Base-by-base conservation (phyloP, 176 grass and related monocot genomes). In the Thinopyrum elongatum region DNA sequence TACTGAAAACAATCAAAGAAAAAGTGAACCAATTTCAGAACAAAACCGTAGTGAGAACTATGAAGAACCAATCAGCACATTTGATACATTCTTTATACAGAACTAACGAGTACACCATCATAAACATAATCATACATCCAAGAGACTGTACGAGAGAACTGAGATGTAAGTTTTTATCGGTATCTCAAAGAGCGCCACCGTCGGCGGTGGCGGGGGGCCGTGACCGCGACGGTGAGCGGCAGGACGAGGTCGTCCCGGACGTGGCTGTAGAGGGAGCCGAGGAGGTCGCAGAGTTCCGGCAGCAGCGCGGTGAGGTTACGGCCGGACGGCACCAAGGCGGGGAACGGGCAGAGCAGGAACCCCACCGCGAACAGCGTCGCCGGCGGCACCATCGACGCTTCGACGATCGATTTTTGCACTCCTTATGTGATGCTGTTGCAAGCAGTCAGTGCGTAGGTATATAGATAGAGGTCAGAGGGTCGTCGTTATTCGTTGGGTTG, bases 291-390 rank as follows among this genome's bases (percentile, higher is more conserved):
- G 14, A 94, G 34, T 90, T 92, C 87, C 23, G 85, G 85, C 82
- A 94, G 90, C 74, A 92, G 83, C 51, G 30, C 60, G 36, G 87
- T 65, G 77, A 94, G 87, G 88, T 92, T 92, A 22, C 85, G 72
- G 41, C 72, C 83, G 2, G 90, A 85, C 35, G 92, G 92, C 33
- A 35, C 14, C n/a, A 88, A 19, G 23, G 38, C 63, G 2, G 77
- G 8, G 81, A 89, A 91, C 19, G 92, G 83, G 60, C 83, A 86
- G 23, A 91, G 68, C 15, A 94, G 46, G 57, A 89, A 71, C 26
- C 89, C 92, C 65, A 78, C 66, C 28, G 92, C 83, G 57, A 91
- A 86, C 65, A 91, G 41, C 51, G 78, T 22, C 14, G 89, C 38
- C 86, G 73, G 21, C 65, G 86, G 29, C 53, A 23, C 2, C 65